phyloP scores from a whole-genome alignment of 2,329 filamentous ascomycete genomes.

The Gnomoniopsis sp. region DNA sequence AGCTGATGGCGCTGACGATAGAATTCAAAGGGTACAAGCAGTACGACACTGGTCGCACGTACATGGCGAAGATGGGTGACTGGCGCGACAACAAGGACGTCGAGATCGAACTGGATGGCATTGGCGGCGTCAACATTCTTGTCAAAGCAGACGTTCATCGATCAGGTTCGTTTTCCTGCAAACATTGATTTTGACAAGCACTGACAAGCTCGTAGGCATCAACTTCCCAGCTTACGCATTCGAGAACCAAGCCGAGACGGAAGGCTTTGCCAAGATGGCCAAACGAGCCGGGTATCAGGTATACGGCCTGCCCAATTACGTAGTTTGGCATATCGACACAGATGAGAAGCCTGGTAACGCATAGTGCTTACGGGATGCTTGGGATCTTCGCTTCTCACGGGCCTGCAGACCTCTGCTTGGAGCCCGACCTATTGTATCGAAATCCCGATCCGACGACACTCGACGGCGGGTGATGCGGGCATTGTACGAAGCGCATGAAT shows the following conservation, averaged over 20 bases:
- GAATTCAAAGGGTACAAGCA: constrained; percentile 73
- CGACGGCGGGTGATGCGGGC: constrained; percentile 18
- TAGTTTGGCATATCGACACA: constrained; percentile 98
- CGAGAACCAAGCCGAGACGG: constrained; percentile 98
- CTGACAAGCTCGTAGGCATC: constrained; percentile 59
- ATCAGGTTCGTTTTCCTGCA: constrained; percentile 60
- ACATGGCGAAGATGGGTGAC: constrained; percentile 90
- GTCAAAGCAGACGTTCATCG: constrained; percentile 98
- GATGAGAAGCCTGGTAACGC: constrained; percentile 86
- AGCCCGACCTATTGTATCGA: constrained; percentile 8
- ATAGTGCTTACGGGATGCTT: constrained; percentile 27
- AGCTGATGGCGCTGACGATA: constrained; percentile 14
- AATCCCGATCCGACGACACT: constrained; percentile 7
- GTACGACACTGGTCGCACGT: constrained; percentile 82
- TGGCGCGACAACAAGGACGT: constrained; percentile 89
- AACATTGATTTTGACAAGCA: neutral
- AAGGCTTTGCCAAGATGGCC: constrained; percentile 98
- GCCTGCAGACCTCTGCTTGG: neutral
- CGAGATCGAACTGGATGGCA: constrained; percentile 88
- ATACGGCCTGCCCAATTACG: constrained; percentile 89
- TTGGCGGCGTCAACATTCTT: constrained; percentile 94
- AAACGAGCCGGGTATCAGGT: constrained; percentile 93
- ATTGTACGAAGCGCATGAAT: constrained; percentile 20
- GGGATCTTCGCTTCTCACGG: constrained; percentile 12
- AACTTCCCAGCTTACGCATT: constrained; percentile 97